These are phyloP conservation scores for Fomitopsis pinicola DNA, from an alignment of 1,284 basidiomycete genomes.

Conservation along the genomic window DNA sequence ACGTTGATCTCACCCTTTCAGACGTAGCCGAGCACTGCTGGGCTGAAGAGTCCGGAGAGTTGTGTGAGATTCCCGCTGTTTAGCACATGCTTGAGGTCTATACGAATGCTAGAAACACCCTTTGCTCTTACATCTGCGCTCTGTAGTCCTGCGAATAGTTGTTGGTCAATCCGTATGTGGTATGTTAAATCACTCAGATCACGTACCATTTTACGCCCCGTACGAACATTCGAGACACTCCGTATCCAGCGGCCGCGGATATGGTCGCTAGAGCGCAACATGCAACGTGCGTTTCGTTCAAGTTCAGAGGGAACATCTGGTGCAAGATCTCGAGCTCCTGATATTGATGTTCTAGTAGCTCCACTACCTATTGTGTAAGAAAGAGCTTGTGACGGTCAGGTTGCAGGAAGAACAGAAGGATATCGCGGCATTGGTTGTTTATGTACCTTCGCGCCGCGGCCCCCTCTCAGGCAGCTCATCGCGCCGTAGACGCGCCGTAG, in stretches of 20 bases:
- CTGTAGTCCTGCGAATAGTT: not conserved
- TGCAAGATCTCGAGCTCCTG: not conserved
- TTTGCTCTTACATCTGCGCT: not conserved
- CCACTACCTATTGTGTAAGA: not conserved
- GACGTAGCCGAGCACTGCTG: conserved; percentile 14
- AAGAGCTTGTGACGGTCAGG: not conserved
- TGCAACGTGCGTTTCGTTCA: conserved; percentile 26
- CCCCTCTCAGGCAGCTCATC: not conserved
- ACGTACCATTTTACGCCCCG: conserved; percentile 13
- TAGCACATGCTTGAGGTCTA: not conserved
- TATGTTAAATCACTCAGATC: not conserved
- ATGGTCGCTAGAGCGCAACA: conserved; percentile 26
- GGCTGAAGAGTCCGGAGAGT: conserved; percentile 6
- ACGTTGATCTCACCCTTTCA: conserved; percentile 12
- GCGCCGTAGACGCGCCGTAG: conserved; percentile 8
- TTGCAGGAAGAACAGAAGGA: not conserved
- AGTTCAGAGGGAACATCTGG: conserved; percentile 24
- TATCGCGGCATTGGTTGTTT: not conserved
- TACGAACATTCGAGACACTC: conserved; percentile 14
- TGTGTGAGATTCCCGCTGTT: not conserved
- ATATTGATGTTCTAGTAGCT: not conserved
- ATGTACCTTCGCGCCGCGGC: not conserved
- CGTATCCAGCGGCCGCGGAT: conserved; percentile 27
- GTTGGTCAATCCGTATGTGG: not conserved
- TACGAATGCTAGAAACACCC: not conserved